Conservation (phyloP, 805 yeast genomes). For the Komagataella mondaviorum region DNA sequence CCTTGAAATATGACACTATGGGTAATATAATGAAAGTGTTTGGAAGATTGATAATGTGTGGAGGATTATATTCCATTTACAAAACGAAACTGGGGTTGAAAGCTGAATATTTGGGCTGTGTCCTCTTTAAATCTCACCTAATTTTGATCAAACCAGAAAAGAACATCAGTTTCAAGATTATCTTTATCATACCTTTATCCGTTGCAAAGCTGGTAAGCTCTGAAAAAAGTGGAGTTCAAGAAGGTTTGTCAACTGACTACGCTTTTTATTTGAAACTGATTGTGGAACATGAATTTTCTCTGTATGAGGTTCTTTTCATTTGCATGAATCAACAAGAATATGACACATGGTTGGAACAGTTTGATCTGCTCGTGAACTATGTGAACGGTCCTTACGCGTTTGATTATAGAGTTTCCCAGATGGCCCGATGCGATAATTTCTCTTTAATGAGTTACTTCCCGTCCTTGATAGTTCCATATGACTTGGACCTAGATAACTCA, state of each 20-base stretch:
- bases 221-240: conserved; percentile 14
- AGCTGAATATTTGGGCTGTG: conserved; percentile 17
- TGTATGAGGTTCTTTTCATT: conserved; percentile 30
- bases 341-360: conserved; percentile 25
- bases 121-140: conserved; percentile 39
- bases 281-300: conserved; percentile 27
- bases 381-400: conserved; percentile 20
- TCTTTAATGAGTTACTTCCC: background rate
- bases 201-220: conserved; percentile 14
- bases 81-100: conserved; percentile 8
- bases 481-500: background rate
- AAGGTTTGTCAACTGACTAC: conserved; percentile 16
- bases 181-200: conserved; percentile 35
- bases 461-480: background rate
- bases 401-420: conserved; percentile 13
- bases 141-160: conserved; percentile 20
- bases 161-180: conserved; percentile 17
- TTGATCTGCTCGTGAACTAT: conserved; percentile 13
- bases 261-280: conserved; percentile 25
- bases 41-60: conserved; percentile 29
- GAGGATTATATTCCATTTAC: conserved; percentile 29
- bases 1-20: conserved; percentile 20
- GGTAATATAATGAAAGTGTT: conserved; percentile 16
- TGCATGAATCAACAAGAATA: conserved; percentile 20
- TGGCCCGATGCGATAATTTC: background rate